Evolutionary conservation across 2,329 filamentous ascomycete species (phyloP).

Genomic region (Fragosphaeria purpurea): DNA sequence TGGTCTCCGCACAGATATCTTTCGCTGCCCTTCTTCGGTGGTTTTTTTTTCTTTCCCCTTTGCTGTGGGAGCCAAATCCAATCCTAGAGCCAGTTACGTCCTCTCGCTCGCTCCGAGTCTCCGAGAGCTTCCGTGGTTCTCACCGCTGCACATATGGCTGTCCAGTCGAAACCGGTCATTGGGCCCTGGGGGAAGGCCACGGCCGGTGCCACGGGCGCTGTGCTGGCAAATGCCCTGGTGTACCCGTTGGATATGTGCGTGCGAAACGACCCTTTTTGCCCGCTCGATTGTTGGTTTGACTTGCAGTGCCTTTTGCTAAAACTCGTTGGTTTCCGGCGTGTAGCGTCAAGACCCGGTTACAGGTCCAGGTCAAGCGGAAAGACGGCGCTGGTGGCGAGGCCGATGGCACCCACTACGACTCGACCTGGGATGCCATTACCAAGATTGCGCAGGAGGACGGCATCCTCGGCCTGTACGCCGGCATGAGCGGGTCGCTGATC

Average conservation of each 20-base stretch:
- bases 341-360: constrained; percentile 90
- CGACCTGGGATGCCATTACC: constrained; percentile 76
- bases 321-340: constrained; percentile 1
- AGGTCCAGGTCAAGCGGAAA: constrained; percentile 76
- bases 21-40: neutral
- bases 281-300: no score
- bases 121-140: no score
- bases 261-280: no score
- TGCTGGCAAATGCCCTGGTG: constrained; percentile 88
- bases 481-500: constrained; percentile 75
- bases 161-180: constrained; percentile 57
- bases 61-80: no score
- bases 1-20: constrained; percentile 2
- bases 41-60: neutral
- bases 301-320: constrained; percentile 1
- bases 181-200: constrained; percentile 91
- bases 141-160: constrained; percentile 34
- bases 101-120: no score
- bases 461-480: constrained; percentile 71
- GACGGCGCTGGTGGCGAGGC: constrained; percentile 32
- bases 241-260: constrained; percentile 94
- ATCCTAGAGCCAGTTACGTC: no score
- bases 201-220: constrained; percentile 84
- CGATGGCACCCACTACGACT: constrained; percentile 65
- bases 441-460: constrained; percentile 80